These are phyloP conservation scores for Colletotrichum sp. DNA, from an alignment of 2,329 filamentous ascomycete species.

Conservation along the genomic window DNA sequence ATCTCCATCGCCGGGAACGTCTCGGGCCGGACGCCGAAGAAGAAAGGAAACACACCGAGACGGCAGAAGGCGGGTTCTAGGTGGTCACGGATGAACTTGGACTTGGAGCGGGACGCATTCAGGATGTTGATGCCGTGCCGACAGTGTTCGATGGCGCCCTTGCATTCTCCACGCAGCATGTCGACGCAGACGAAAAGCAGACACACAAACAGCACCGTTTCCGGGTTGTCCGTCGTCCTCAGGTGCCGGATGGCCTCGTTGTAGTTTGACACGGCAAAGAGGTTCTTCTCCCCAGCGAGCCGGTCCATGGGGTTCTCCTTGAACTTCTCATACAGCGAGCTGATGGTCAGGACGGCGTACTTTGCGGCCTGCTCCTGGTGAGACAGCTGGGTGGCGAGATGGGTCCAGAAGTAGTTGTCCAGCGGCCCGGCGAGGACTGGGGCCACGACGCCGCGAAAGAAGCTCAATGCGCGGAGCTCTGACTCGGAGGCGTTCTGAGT, in stretches of 20 bases:
- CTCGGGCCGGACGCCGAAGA: conserved; percentile 33
- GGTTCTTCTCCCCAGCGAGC: conserved; percentile 20
- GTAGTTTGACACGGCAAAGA: conserved; percentile 43
- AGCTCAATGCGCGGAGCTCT: conserved; percentile 38
- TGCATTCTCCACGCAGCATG: conserved; percentile 40
- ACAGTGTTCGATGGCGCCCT: conserved; percentile 40
- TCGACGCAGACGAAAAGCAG: conserved; percentile 50
- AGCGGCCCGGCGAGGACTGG: conserved; percentile 39
- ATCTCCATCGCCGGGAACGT: conserved; percentile 27
- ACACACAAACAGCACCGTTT: conserved; percentile 43
- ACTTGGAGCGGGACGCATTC: conserved; percentile 24
- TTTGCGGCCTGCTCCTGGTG: conserved; percentile 40
- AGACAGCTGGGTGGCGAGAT: conserved; percentile 41
- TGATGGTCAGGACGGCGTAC: conserved; percentile 44
- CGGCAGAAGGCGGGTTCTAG: conserved; percentile 42
- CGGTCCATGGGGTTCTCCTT: background rate
- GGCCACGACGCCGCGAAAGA: conserved; percentile 41
- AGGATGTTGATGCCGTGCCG: conserved; percentile 43
- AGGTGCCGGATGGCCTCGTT: conserved; percentile 43
- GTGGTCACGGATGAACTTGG: conserved; percentile 30
- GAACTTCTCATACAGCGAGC: conserved; percentile 41
- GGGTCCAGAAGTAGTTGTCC: conserved; percentile 46
- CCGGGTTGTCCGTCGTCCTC: conserved; percentile 30
- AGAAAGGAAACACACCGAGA: conserved; percentile 42
- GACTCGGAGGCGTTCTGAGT: conserved; percentile 27